phyloP scores from a whole-genome alignment of 2,329 filamentous ascomycete genomes.

The Clonostachys chloroleuca region DNA sequence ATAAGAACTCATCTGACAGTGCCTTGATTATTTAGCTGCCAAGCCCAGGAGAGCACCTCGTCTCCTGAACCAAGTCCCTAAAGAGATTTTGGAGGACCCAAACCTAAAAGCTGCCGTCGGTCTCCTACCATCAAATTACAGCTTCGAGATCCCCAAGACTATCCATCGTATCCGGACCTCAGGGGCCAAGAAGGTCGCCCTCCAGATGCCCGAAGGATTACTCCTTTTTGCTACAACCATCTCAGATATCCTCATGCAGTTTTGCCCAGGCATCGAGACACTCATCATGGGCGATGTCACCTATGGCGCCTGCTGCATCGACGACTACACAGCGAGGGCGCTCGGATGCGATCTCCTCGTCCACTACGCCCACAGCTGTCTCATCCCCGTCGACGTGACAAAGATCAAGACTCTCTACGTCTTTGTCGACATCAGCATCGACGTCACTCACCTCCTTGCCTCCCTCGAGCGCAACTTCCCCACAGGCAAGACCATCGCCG shows the following conservation, averaged over 20 bases:
- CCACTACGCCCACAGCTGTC: constrained; percentile 94
- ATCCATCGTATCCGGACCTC: constrained; percentile 87
- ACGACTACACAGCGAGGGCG: constrained; percentile 93
- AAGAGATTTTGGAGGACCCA: constrained; percentile 78
- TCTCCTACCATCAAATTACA: constrained; percentile 92
- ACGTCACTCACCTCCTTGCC: constrained; percentile 79
- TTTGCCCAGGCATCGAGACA: constrained; percentile 87
- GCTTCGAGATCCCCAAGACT: constrained; percentile 97
- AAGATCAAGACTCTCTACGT: constrained; percentile 97
- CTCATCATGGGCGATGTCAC: constrained; percentile 99
- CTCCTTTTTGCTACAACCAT: constrained; percentile 96
- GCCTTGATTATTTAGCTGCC: constrained; percentile 45
- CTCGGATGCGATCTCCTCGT: constrained; percentile 91
- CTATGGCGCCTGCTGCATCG: constrained; percentile 97
- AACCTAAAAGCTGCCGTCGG: constrained; percentile 84
- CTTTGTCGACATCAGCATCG: constrained; percentile 97
- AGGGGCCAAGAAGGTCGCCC: constrained; percentile 74
- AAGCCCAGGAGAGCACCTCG: constrained; percentile 69
- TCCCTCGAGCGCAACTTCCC: constrained; percentile 87
- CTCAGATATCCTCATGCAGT: constrained; percentile 91
- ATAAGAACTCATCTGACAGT: not conserved
- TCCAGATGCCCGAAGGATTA: constrained; percentile 97
- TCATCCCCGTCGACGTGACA: constrained; percentile 94
- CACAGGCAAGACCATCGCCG: constrained; percentile 78
- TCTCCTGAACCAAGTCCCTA: constrained; percentile 86